Percentiles rank a stretch among this genome's conserved stretches.
Evolutionary conservation across 257 asterid genomes (phyloP).

Genomic region (Nicotiana otophora): DNA sequence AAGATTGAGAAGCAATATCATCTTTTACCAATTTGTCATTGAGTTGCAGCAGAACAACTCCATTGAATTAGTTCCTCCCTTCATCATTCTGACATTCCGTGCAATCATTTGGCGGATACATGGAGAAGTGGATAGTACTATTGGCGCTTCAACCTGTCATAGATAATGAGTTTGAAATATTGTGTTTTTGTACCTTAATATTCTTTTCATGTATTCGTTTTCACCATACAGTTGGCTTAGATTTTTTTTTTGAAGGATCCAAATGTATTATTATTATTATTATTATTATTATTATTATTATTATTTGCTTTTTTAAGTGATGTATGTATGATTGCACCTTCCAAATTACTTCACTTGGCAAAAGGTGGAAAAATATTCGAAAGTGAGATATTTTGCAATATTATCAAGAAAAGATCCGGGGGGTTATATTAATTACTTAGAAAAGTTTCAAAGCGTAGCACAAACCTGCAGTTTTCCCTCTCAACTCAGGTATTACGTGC

Average conservation of each 20-base stretch:
- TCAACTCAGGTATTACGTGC: too few species aligned
- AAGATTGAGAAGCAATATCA: conserved; percentile 34
- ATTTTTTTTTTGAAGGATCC: not conserved
- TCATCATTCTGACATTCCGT: not conserved
- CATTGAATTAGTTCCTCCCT: not conserved
- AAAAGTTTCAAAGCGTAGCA: too few species aligned
- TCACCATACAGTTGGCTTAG: too few species aligned
- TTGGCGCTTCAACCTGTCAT: not conserved
- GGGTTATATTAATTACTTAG: too few species aligned
- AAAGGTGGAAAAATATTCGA: not conserved
- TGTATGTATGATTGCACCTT: not conserved
- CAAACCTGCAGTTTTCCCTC: too few species aligned
- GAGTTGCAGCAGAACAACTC: conserved; percentile 1
- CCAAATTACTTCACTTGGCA: not conserved
- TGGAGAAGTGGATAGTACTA: not conserved
- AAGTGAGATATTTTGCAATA: not conserved
- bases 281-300: too few species aligned
- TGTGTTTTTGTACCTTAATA: not conserved
- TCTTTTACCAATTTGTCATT: not conserved
- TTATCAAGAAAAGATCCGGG: not conserved
- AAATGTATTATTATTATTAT: too few species aligned
- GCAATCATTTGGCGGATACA: not conserved
- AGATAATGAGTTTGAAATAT: not conserved
- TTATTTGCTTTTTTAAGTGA: not conserved
- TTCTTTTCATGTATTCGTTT: too few species aligned